Conservation (phyloP, 345 rosid species). For the Gossypium bickii region DNA sequence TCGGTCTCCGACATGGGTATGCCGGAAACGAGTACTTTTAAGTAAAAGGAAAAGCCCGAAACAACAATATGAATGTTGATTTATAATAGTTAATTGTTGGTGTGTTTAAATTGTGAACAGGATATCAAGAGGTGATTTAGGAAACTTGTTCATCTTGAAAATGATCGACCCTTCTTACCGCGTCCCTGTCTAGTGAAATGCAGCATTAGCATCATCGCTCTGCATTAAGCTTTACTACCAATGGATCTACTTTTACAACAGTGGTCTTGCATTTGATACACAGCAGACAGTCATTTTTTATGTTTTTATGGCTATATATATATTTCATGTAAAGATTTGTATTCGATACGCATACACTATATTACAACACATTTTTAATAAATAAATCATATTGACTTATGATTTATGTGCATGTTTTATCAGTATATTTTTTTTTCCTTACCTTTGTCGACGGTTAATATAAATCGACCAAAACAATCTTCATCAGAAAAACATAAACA, state of each 20-base stretch:
- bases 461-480: neutral
- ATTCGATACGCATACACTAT: too few species aligned
- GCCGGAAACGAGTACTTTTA: too few species aligned
- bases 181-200: slow-evolving; percentile 34
- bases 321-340: too few species aligned
- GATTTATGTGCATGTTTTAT: neutral
- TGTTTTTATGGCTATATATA: too few species aligned
- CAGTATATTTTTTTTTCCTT: neutral
- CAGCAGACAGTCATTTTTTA: too few species aligned
- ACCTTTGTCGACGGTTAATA: too few species aligned
- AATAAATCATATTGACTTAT: neutral
- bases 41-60: too few species aligned
- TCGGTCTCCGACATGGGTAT: too few species aligned
- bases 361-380: too few species aligned
- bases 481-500: neutral
- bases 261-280: too few species aligned
- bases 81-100: neutral
- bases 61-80: too few species aligned
- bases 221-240: neutral
- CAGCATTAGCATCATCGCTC: neutral
- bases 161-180: slow-evolving; percentile 86
- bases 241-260: too few species aligned
- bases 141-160: slow-evolving; percentile 84
- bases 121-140: slow-evolving; percentile 85
- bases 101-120: slow-evolving; percentile 30